These are phyloP conservation scores for Prunus mongolica DNA, from an alignment of 306 rosid species.

Conservation along the genomic window DNA sequence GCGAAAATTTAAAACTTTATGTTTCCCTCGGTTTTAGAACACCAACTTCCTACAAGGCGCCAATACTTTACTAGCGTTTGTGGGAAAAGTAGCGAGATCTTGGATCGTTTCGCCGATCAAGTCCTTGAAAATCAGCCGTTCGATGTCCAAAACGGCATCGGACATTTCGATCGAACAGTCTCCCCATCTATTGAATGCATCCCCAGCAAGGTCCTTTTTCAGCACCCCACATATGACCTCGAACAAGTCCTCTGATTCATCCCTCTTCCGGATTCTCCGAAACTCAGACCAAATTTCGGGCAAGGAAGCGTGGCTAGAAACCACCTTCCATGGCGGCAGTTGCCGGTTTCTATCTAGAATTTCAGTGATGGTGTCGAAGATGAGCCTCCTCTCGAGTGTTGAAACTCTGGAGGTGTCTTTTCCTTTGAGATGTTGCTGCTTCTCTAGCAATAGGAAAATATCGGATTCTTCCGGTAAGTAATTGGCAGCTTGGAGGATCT, in stretches of 20 bases:
- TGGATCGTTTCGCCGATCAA: constrained; percentile 72
- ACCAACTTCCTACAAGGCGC: constrained; percentile 60
- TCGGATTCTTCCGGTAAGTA: constrained; percentile 58
- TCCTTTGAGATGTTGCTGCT: constrained; percentile 64
- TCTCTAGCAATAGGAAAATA: constrained; percentile 57
- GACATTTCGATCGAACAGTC: constrained; percentile 65
- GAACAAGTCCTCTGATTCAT: constrained; percentile 58
- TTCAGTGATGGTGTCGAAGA: constrained; percentile 70
- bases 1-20: constrained; percentile 21
- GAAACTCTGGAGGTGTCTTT: constrained; percentile 59
- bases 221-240: constrained; percentile 64
- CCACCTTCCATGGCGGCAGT: constrained; percentile 76
- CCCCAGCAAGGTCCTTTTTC: constrained; percentile 69
- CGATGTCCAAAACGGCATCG: constrained; percentile 64
- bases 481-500: constrained; percentile 58
- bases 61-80: constrained; percentile 20
- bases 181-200: constrained; percentile 53
- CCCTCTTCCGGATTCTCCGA: constrained; percentile 52
- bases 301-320: constrained; percentile 24
- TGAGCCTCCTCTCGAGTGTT: constrained; percentile 50
- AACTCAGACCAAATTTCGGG: constrained; percentile 65
- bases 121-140: constrained; percentile 84
- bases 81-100: constrained; percentile 46
- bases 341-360: constrained; percentile 48
- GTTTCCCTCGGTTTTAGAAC: constrained; percentile 37